Base-by-base conservation (phyloP, 768 basidiomycete species). In the Amanita phalloides region DNA sequence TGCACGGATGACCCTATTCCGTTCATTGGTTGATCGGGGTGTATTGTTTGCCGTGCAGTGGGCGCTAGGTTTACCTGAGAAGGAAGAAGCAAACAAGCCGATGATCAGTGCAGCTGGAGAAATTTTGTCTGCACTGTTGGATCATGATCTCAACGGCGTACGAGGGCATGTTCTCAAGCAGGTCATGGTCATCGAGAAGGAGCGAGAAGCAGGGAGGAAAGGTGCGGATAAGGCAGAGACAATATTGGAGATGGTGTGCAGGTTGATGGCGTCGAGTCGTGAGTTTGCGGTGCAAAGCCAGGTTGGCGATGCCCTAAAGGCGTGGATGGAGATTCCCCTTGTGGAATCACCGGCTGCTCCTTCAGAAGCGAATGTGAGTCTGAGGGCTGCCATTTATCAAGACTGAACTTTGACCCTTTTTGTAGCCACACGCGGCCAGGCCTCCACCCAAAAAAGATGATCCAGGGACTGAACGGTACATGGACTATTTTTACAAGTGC, bases 401-500 rank as follows among this genome's bases (percentile, higher is more conserved):
- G 28, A 45, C 45, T 45, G 26, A 45, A 52, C 26, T 49, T 50
- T 48, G 49, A 64, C 55, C 61, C 37, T 38, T 49, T 46, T 45
- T 8, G 43, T 57, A 81, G 65, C 66, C 73, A 42, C 64, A 73
- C 65, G 75, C 63, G 17, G 56, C 60, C 20, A 61, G 51, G 11
- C 57, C 68, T 10, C 70, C 68, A 58, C 61, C 62, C 28, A 81
- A 84, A 49, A 91, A 87, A 64, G 93, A 95, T 56, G 89, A 91
- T 49, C 85, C 87, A 5, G 78, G 81, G 33, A 85, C 84, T 1
- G 96, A 98, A 64, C 79, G 82, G 52, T 99, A 93, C 72, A 72
- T 94, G 61, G 86, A 93, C 36, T 90, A 91, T 64, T 95, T 97
- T 66, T 97, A 97, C 71, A 90, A 91, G 65, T 73, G 79, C 42